Evolutionary conservation across 257 asterid genomes (phyloP), one percentile per base, ranked within the genome.

Genomic region (Solanum stenotomum): DNA sequence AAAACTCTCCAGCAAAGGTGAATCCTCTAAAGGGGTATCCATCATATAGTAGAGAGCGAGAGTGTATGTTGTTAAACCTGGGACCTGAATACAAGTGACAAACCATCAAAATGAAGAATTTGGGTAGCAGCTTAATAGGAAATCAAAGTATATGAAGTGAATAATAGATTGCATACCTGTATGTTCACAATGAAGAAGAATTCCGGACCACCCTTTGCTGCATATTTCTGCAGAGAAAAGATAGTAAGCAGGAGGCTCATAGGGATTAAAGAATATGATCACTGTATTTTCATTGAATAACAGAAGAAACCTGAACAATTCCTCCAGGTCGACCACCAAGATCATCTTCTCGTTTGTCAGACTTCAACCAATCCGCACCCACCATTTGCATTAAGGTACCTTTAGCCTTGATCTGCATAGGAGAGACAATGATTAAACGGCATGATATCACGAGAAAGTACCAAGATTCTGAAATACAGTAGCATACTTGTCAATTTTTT

Each of bases 331-430:
- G 98, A 77, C 98, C 95, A 78, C 98, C 99, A 85, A 96, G 98
- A 94, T 97, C 98, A 90, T 96, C 98, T 94, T 96, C 99, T 87
- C 99, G 93, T 93, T 96, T 97, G 92, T 97, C 98, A 90, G 98
- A 97, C 91, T 92, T 92, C 95, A 97, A 90, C 99, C 99, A 97
- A 88, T 95, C 99, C 71, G 99, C 99, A 61, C 96, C 99, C 70
- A 97, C 98, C 98, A 97, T 95, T 91, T 97, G 98, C 99, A 97
- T 97, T 92, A 95, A 92, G 11, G 98, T 93, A 87, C 98, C 96
- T 88, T 94, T 94, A 88, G 99, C 95, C 91, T 94, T 97, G 88
- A 94, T 95, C 99, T 97, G 86, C 37, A 16, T 82, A 49, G 33
- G 70, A 49, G 86, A 31, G 70, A 12, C 31, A 82, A 49, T 18